Evolutionary conservation across 495 filamentous ascomycete species (phyloP).

Genomic region (Talaromyces adpressus): DNA sequence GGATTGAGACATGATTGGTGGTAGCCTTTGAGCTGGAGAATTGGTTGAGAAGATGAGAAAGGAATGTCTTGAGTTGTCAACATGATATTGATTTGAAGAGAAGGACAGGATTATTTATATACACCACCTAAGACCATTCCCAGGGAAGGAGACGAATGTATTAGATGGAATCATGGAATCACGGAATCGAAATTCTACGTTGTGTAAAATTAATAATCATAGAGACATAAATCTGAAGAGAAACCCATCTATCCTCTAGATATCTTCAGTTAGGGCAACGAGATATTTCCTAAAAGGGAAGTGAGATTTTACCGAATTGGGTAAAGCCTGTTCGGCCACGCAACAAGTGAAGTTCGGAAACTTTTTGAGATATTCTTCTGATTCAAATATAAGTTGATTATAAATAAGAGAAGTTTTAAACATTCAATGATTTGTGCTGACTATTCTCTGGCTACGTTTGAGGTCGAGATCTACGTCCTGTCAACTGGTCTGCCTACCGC

Average conservation of each 20-base stretch:
- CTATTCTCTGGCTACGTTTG: background rate
- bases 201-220: background rate
- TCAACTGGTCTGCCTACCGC: background rate
- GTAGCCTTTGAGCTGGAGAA: too few relatives aligned
- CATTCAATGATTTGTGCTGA: background rate
- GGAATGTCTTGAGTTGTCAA: too few relatives aligned
- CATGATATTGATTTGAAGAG: too few relatives aligned
- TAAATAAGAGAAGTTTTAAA: background rate
- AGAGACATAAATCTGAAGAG: background rate
- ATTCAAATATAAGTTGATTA: background rate
- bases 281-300: conserved; percentile 14
- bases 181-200: background rate
- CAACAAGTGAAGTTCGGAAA: background rate
- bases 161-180: background rate
- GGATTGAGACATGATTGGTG: conserved; percentile 4
- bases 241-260: too few relatives aligned
- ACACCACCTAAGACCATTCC: background rate
- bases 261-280: conserved; percentile 6
- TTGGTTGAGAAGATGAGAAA: too few relatives aligned
- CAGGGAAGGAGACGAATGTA: background rate
- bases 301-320: conserved; percentile 14
- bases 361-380: background rate
- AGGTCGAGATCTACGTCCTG: background rate
- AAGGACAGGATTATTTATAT: background rate
- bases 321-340: conserved; percentile 9